Percentiles rank a stretch among this genome's conserved stretches.
These are phyloP conservation scores for Tubosaeta brunneosetosa DNA, from an alignment of 768 basidiomycete species.

Conservation along the genomic window DNA sequence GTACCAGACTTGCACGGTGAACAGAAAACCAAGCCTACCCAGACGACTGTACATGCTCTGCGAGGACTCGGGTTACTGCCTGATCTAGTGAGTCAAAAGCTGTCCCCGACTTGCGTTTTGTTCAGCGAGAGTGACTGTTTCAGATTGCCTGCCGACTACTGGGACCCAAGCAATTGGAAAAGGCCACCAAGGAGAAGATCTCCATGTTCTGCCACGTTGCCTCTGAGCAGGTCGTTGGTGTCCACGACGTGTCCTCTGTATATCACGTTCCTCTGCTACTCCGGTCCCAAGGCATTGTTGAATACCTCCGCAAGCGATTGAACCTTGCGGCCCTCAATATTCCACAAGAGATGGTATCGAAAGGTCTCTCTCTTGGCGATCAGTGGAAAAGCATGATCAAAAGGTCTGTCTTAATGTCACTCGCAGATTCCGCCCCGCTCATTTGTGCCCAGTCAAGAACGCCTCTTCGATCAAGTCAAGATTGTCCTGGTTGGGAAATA, in stretches of 20 bases:
- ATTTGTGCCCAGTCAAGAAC: conserved; percentile 67
- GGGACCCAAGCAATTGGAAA: conserved; percentile 74
- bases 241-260: conserved; percentile 94
- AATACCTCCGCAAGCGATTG: conserved; percentile 79
- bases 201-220: conserved; percentile 99
- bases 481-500: conserved; percentile 97
- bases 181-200: conserved; percentile 89
- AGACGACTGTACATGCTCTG: conserved; percentile 92
- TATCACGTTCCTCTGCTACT: conserved; percentile 96
- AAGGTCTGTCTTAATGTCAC: conserved; percentile 45
- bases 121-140: not conserved
- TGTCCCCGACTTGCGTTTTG: not conserved
- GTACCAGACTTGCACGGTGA: conserved; percentile 99
- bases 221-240: conserved; percentile 84
- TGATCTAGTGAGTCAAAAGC: conserved; percentile 62
- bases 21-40: conserved; percentile 98
- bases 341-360: conserved; percentile 49
- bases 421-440: not conserved
- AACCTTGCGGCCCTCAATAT: conserved; percentile 58
- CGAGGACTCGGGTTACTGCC: conserved; percentile 90
- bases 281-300: conserved; percentile 86
- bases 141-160: conserved; percentile 92
- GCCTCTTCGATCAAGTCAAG: conserved; percentile 81
- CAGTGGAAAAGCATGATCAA: conserved; percentile 83
- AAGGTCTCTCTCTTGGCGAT: conserved; percentile 60